Base-by-base conservation (phyloP, 2,329 filamentous ascomycete species). In the Alternaria angustiovoidea region DNA sequence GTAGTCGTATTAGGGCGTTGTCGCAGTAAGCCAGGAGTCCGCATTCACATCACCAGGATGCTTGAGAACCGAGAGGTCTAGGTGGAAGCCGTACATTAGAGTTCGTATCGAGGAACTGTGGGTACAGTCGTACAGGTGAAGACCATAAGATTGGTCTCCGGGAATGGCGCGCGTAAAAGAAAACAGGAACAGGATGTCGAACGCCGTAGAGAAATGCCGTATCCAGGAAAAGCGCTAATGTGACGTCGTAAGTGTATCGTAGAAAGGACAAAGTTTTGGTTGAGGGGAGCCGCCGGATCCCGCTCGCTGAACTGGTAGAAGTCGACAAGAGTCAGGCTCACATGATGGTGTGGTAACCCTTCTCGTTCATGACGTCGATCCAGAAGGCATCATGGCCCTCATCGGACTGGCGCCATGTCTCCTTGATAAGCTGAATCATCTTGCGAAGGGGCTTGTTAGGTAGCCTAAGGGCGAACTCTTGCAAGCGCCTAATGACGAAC, bases 281-380 rank as follows among this genome's bases (percentile, higher is more conserved):
- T 32, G 30, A 59, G 60, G 54, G 42, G 60, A 61, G 46, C 56
- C 32, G 26, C 30, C 18, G 34, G 20, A 18, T 38, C 16, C 32
- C 46, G 14, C 20, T 22, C 32, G 8, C 16, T 49, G 14, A 14
- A 14, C 16, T 8, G 20, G 46, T 49, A 18, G 46, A 38, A 5
- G 24, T 43, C 22, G 39, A 18, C 30, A 9, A 9, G 18, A 22
- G n/a, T 74, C 74, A 61, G 43, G 44, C 83, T 20, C 81, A 83
- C 81, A 86, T 84, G 26, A 86, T 82, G 14, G 84, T 86, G 70
- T 86, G 83, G 83, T 83, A 86, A 8, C 83, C 81, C 59, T 83
- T 85, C 70, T 86, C 83, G 64, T 85, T 82, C 81, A 86, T 84
- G 6, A 87, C 80, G 68, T 86, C 84, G 66, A 86, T 80, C 85